Base-by-base conservation (phyloP, 192 early-diverging fungal genomes). In the Entophlyctis luteolus region DNA sequence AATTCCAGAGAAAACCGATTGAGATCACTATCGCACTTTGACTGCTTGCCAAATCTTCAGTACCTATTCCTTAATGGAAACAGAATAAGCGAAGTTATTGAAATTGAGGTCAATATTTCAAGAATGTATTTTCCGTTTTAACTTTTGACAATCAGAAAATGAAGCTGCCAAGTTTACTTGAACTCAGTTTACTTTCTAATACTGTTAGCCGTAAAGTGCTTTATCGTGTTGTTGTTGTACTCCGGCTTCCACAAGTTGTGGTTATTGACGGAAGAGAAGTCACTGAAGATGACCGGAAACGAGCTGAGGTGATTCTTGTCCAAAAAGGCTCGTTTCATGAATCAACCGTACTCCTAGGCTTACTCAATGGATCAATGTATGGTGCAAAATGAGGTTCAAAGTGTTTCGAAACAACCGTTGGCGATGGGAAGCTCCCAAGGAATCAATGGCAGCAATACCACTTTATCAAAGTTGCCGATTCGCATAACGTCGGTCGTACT, bases 1-100 rank as follows among this genome's bases (percentile, higher is more conserved):
- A 22, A 8, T n/a, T n/a, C n/a, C 50, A 85, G 83, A 62, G 84
- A 86, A 62, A 86, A 86, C 48, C 72, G 84, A 25, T 48, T 86
- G 29, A 82, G 80, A 48, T 68, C 79, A 2, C 59, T 86, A 31
- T 63, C 75, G 6, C 71, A 86, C 47, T 84, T 86, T 68, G 81
- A 85, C 46, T 75, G 74, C n/a, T 39, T 86, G 2, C 77, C 81
- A 18, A 82, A 81, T 63, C 70, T 86, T 23, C 72, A 77, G 60
- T 77, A 72, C 36, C 62, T 86, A 3, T 72, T 75, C 56, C 49
- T 86, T 25, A 65, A 66, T 20, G 66, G 67, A 35, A 86, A 86
- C 59, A 70, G 84, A 20, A 73, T 86, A 20, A 79, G 78, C 37
- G 84, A 86, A 46, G 75, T 76, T 27, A 68, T 52, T 48, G 84